Evolutionary conservation across 768 basidiomycete species (phyloP).

Genomic region (Cytidiella melzeri): DNA sequence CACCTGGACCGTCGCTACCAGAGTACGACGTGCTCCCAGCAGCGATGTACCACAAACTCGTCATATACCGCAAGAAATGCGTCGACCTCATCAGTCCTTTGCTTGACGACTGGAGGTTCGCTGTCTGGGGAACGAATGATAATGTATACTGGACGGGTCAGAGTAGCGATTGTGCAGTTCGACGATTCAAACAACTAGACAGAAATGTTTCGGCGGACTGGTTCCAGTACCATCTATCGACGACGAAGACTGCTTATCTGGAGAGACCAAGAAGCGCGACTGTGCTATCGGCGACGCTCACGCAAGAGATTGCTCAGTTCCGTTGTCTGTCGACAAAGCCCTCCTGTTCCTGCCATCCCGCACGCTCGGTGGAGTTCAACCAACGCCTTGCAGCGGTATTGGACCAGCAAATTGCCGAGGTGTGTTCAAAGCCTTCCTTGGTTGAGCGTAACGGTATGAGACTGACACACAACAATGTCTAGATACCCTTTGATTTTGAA

Average conservation of each 20-base stretch:
- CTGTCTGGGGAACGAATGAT: not conserved
- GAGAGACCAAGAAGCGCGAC: not conserved
- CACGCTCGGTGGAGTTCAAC: not conserved
- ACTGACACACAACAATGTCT: no score
- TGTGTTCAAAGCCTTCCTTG: no score
- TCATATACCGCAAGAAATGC: slow-evolving; percentile 6
- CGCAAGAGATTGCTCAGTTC: not conserved
- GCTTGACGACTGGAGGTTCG: not conserved
- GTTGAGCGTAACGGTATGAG: no score
- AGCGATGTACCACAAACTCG: not conserved
- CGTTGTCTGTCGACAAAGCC: not conserved
- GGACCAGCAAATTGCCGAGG: not conserved
- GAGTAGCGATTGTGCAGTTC: not conserved
- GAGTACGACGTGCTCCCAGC: not conserved
- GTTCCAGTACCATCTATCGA: slow-evolving; percentile 2
- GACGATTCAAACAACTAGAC: no score
- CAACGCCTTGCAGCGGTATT: not conserved
- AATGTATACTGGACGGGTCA: not conserved
- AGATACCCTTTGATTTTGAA: no score
- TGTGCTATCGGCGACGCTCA: not conserved
- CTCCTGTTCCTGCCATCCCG: not conserved
- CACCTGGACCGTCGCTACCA: not conserved
- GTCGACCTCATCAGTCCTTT: not conserved
- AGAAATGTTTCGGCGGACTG: not conserved
- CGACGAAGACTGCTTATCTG: not conserved